Conservation (phyloP, 352 stramenopile genomes). For the Phytophthora pinifolia region DNA sequence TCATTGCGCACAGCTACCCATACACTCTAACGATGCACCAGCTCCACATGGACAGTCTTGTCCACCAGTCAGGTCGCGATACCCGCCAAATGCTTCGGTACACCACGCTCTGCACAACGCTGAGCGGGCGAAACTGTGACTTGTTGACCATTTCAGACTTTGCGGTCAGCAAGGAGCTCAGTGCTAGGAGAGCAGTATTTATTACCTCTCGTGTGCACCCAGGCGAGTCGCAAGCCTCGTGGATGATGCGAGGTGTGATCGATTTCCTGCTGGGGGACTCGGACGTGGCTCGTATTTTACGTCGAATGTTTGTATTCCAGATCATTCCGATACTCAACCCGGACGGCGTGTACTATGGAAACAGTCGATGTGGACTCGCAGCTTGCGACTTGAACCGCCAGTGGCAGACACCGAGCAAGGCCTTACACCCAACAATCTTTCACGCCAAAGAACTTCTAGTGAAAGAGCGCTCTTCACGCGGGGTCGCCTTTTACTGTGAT, state of each 20-base stretch:
- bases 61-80: conserved; percentile 9
- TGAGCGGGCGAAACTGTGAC: conserved; percentile 61
- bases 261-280: conserved; percentile 86
- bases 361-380: conserved; percentile 89
- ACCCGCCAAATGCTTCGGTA: conserved; percentile 38
- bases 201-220: conserved; percentile 90
- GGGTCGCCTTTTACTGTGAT: conserved; percentile 88
- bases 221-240: conserved; percentile 90
- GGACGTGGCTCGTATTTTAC: conserved; percentile 61
- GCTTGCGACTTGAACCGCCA: conserved; percentile 89
- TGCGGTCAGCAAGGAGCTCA: conserved; percentile 30
- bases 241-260: conserved; percentile 93
- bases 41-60: conserved; percentile 52
- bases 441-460: conserved; percentile 83
- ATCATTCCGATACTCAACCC: conserved; percentile 95
- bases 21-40: conserved; percentile 90
- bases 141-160: conserved; percentile 81
- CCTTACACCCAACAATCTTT: conserved; percentile 89
- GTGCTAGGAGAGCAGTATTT: conserved; percentile 53
- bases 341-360: conserved; percentile 92
- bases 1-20: conserved; percentile 91
- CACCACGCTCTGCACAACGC: conserved; percentile 56
- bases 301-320: conserved; percentile 90
- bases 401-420: conserved; percentile 74
- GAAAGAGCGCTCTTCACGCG: conserved; percentile 46